Percentiles rank a stretch among this genome's conserved stretches.
phyloP scores from a whole-genome alignment of 2,329 filamentous ascomycete genomes.

The Aspergillus ustus region DNA sequence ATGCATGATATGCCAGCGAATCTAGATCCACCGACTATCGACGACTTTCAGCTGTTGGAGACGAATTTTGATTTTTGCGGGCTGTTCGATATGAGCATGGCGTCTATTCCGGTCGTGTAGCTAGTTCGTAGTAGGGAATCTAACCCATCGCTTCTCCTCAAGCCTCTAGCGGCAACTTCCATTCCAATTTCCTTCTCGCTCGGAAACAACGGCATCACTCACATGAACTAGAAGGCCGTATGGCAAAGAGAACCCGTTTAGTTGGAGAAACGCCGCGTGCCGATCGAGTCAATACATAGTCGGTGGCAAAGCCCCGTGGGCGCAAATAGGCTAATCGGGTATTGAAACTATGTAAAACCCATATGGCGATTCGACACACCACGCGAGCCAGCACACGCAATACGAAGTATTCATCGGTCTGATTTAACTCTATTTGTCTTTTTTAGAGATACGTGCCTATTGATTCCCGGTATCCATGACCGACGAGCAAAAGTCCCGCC shows the following conservation, averaged over 20 bases:
- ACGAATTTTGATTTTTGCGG: constrained; percentile 13
- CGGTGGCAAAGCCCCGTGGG: neutral
- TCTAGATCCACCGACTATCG: neutral
- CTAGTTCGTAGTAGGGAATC: neutral
- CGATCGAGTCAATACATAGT: neutral
- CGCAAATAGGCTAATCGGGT: constrained; percentile 7
- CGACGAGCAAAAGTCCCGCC: neutral
- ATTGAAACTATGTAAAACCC: neutral
- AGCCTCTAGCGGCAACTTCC: neutral
- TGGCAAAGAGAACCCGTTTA: neutral
- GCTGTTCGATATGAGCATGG: constrained; percentile 11
- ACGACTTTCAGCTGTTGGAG: constrained; percentile 8
- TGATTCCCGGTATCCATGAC: neutral
- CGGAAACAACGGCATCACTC: neutral
- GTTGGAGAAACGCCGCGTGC: neutral
- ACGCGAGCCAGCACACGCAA: neutral
- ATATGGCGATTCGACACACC: neutral
- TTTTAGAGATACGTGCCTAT: too few relatives aligned
- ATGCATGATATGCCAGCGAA: neutral
- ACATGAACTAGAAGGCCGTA: neutral
- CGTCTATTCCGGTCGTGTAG: constrained; percentile 1
- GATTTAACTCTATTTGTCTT: neutral
- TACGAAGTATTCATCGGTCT: neutral
- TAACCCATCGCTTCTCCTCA: neutral
- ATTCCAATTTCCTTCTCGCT: neutral